Evolutionary conservation across 73 alveolate genomes (phyloP).

Genomic region (Paramecium tetraurelia): DNA sequence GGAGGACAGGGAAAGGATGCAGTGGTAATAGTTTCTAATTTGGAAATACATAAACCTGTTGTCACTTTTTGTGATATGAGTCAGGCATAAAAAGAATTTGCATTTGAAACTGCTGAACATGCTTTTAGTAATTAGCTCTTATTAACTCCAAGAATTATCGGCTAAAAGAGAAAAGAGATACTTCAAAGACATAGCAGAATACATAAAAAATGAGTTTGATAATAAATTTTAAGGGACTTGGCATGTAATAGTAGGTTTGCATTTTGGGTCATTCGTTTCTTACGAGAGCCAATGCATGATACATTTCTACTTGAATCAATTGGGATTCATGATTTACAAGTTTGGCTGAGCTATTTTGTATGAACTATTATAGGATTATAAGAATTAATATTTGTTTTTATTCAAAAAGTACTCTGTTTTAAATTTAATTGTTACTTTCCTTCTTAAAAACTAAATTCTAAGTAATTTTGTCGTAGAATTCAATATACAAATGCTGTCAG

Average conservation of each 20-base stretch:
- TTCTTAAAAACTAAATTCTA: not conserved
- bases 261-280: conserved; percentile 47
- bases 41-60: conserved; percentile 58
- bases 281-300: conserved; percentile 27
- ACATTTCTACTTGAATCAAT: conserved; percentile 19
- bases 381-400: not conserved
- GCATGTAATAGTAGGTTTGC: conserved; percentile 62
- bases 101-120: conserved; percentile 62
- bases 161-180: conserved; percentile 53
- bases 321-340: conserved; percentile 44
- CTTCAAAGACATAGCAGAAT: conserved; percentile 59
- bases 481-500: not conserved
- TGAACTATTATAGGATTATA: not conserved
- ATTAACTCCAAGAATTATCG: not conserved
- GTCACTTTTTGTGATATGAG: conserved; percentile 61
- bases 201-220: conserved; percentile 51
- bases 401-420: not conserved
- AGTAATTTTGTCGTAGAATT: not conserved
- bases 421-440: not conserved
- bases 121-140: conserved; percentile 35
- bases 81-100: conserved; percentile 57
- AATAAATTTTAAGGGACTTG: conserved; percentile 63
- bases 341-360: conserved; percentile 25
- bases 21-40: not conserved
- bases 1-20: conserved; percentile 8